Base-by-base conservation (phyloP, 2,329 filamentous ascomycete genomes). In the Botrytis deweyae region DNA sequence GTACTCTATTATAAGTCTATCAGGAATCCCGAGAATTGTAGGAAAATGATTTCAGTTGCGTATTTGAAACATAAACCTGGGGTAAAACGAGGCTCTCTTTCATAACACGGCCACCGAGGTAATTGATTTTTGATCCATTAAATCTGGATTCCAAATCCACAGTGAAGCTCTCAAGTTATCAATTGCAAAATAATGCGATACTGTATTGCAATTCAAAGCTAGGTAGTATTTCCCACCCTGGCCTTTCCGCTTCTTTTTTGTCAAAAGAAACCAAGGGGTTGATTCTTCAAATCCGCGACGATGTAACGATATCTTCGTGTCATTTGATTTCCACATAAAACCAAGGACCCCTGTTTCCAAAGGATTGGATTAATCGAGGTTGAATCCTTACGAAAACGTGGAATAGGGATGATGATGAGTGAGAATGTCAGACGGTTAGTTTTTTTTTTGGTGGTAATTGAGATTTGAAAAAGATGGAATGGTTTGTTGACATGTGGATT, bases 351-450 rank as follows among this genome's bases (percentile, higher is more conserved):
- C 38, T 36, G 55, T 40, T 62, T 22, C 7, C 22, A 42, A 69
- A 73, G 71, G 71, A 73, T 69, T 55, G 42, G 33, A n/a, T 33
- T 52, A 33, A 69, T 58, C 42, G 44, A 61, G 42, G 49, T 73
- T 44, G 14, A 33, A 73, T 73, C 64, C 71, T 73, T 62, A 73
- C 64, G 40, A 69, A 69, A 73, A 73, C 71, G 64, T 73, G 71
- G 71, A 62, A 72, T 42, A 40, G 59, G 46, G 63, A 61, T 36
- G 55, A 52, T 44, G 63, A 73, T 73, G 63, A 72, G 46, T 68
- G 66, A 70, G 55, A 70, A 61, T 12, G 52, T 70, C 58, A 72
- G 63, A 68, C 71, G 71, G 52, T 72, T 68, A 42, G 67, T 55
- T 58, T 58, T 52, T 33, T 33, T 49, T 64, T 52, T 66, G 46